Base-by-base conservation (phyloP, 2,329 filamentous ascomycete species). In the Sclerotinia nivalis region DNA sequence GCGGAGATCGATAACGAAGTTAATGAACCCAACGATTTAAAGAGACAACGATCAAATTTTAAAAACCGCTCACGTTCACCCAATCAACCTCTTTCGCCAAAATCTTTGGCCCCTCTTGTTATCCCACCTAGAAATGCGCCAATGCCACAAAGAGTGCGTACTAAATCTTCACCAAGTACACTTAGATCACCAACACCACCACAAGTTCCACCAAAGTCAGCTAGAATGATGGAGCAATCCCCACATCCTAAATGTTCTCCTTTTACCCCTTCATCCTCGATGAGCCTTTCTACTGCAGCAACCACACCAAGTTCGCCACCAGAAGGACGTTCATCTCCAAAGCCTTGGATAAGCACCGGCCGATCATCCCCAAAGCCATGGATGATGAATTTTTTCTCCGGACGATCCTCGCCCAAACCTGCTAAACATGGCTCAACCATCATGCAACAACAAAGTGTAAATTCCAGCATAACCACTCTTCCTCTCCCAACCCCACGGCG, bases 31-130 rank as follows among this genome's bases (percentile, higher is more conserved):
- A 69, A 47, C 7, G 20, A 34, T 66, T 55, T 59, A 4, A 55
- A 66, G 28, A 66, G 12, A 31, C 50, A 43, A 28, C 59, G 40
- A 55, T 40, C 67, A 65, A 31, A 25, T 43, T 56, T 22, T 20
- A 55, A 52, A 15, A 15, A 6, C 18, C 59, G 37, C 49, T 65
- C 65, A 31, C 66, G 69, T 71, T 74, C 74, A 66, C 78, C 71
- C 49, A 80, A 75, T 68, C 80, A 79, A 68, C 83, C 81, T n/a
- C 77, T 83, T 50, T 87, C 85, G 15, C 85, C 86, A 25, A 87
- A 83, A 77, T 82, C 81, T 59, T 81, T 89, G 9, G 78, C 87
- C 1, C 87, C 87, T 37, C 82, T 89, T 31, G 83, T 88, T 52
- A 89, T 89, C 70, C 87, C 87, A 9, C 50, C 70, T 20, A 67